phyloP scores from a whole-genome alignment of 495 filamentous ascomycete genomes.

The Hamigera avellanea region DNA sequence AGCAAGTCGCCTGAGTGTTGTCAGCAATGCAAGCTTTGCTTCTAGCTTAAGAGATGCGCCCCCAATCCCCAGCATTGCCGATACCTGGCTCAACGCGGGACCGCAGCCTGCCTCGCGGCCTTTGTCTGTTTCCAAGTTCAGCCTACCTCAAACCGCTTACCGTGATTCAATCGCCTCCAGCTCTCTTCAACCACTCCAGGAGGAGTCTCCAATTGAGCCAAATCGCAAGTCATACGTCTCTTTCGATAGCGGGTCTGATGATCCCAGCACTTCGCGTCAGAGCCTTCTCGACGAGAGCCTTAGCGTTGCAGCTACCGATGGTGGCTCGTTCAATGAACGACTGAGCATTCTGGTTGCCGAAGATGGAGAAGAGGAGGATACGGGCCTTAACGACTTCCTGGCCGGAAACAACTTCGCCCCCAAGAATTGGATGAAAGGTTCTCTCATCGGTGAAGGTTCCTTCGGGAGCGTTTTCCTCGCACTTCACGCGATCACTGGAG shows the following conservation, averaged over 20 bases:
- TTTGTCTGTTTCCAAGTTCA: constrained; percentile 50
- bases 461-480: constrained; percentile 96
- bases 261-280: constrained; percentile 51
- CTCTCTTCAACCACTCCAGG: constrained; percentile 77
- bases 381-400: constrained; percentile 69
- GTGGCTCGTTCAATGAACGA: constrained; percentile 57
- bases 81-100: constrained; percentile 66
- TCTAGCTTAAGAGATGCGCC: constrained; percentile 79
- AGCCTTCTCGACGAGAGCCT: constrained; percentile 80
- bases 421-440: constrained; percentile 98
- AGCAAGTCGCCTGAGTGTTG: constrained; percentile 82
- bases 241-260: constrained; percentile 78
- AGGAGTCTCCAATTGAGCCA: constrained; percentile 81
- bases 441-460: constrained; percentile 90
- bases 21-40: constrained; percentile 85
- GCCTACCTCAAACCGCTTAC: constrained; percentile 48
- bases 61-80: constrained; percentile 91
- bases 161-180: constrained; percentile 81
- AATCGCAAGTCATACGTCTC: constrained; percentile 95
- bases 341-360: constrained; percentile 49
- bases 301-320: constrained; percentile 53
- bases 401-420: constrained; percentile 89
- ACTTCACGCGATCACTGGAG: constrained; percentile 92
- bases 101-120: constrained; percentile 40
- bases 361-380: constrained; percentile 80